Conservation (phyloP, 2,329 filamentous ascomycete species). For the Fusarium pilosicola region DNA sequence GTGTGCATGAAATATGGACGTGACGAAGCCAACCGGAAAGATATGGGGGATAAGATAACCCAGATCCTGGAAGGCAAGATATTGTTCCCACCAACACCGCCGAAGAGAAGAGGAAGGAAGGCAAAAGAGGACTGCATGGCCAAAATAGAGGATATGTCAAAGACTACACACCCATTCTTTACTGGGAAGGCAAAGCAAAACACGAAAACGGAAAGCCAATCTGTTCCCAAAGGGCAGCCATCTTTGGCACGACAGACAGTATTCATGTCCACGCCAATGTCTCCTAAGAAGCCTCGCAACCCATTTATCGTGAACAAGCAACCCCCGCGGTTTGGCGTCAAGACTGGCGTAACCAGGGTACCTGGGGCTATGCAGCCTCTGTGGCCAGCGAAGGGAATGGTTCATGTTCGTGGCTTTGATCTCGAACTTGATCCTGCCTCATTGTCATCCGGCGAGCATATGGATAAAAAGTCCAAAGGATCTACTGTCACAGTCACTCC, state of each 20-base stretch:
- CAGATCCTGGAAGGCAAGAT: slow-evolving; percentile 62
- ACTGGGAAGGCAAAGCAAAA: slow-evolving; percentile 47
- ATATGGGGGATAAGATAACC: slow-evolving; percentile 69
- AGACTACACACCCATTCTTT: slow-evolving; percentile 58
- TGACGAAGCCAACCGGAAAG: slow-evolving; percentile 55
- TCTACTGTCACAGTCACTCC: slow-evolving; percentile 53
- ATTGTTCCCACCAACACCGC: slow-evolving; percentile 39
- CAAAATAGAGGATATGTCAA: slow-evolving; percentile 35
- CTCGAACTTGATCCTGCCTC: background rate
- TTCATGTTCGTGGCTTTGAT: slow-evolving; percentile 67
- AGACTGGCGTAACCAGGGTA: slow-evolving; percentile 63
- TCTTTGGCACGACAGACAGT: slow-evolving; percentile 52
- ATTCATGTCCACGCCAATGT: slow-evolving; percentile 65
- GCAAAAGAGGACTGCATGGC: slow-evolving; percentile 39
- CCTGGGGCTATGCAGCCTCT: slow-evolving; percentile 72
- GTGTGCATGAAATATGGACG: slow-evolving; percentile 69
- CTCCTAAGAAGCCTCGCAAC: slow-evolving; percentile 56
- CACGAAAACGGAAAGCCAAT: slow-evolving; percentile 29
- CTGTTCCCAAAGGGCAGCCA: slow-evolving; percentile 35
- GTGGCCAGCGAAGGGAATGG: slow-evolving; percentile 75
- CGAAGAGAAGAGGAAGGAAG: slow-evolving; percentile 43
- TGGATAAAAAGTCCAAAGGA: slow-evolving; percentile 61
- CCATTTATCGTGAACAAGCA: slow-evolving; percentile 45
- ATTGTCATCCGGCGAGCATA: background rate
- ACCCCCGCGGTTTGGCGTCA: slow-evolving; percentile 57